A percentile compares a stretch with the other conserved stretches of the same genome.
Conservation (phyloP, 371 early-diverging fungal genomes). For the Syncephalastrum sp. region DNA sequence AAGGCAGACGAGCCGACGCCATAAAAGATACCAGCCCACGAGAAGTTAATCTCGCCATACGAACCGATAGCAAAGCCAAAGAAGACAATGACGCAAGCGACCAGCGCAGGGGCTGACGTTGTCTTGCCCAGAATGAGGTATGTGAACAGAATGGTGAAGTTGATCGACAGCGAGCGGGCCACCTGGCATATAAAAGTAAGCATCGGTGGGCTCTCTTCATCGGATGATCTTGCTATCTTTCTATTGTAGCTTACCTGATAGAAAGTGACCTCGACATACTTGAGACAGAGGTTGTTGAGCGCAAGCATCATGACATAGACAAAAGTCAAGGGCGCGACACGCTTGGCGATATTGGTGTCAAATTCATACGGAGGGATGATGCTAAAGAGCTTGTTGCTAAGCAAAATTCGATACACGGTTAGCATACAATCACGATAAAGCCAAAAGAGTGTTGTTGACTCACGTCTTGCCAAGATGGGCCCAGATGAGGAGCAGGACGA, state of each 20-base stretch:
- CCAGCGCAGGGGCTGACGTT: constrained; percentile 55
- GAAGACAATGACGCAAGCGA: constrained; percentile 66
- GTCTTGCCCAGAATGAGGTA: constrained; percentile 60
- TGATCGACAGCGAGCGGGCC: constrained; percentile 69
- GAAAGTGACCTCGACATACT: constrained; percentile 71
- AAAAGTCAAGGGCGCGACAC: constrained; percentile 65
- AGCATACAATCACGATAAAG: no score
- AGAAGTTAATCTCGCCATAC: constrained; percentile 71
- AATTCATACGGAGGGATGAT: constrained; percentile 75
- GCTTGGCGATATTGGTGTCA: constrained; percentile 50
- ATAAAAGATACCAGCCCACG: constrained; percentile 65
- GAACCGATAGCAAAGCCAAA: constrained; percentile 73
- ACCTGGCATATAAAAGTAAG: constrained; percentile 33
- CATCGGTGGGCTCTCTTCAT: background rate
- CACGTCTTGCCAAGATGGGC: constrained; percentile 65
- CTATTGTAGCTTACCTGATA: constrained; percentile 52
- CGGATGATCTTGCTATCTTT: background rate
- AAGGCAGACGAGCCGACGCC: constrained; percentile 71
- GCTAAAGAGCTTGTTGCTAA: constrained; percentile 54
- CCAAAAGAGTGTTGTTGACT: background rate
- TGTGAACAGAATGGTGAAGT: constrained; percentile 72
- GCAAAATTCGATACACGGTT: background rate
- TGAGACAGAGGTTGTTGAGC: constrained; percentile 68
- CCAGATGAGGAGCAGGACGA: constrained; percentile 58
- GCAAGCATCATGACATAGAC: constrained; percentile 75